Evolutionary conservation across 495 filamentous ascomycete genomes (phyloP), one percentile per base, ranked within the genome.

Genomic region (Venustampulla echinocandica): DNA sequence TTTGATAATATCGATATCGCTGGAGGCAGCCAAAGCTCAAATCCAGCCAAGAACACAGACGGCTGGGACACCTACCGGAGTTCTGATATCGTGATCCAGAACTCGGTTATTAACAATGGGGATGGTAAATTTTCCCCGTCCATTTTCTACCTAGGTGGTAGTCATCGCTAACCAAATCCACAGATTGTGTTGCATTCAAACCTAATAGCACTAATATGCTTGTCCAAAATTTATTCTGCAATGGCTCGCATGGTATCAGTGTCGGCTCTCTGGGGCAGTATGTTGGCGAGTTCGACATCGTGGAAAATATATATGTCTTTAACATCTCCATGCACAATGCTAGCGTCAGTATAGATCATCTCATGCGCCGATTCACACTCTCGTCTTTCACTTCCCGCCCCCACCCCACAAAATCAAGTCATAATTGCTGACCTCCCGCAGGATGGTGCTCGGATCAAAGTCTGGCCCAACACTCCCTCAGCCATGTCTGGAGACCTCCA

Each of bases 171-270:
- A 53, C 61, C 22, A 52, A 41, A 2, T 37, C 15, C 28, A 47
- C 22, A 68, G 74, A 86, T 56, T 86, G 81, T 49, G 81, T 86
- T n/a, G 79, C 79, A 10, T 85, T 86, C 71, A 86, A 87, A 60
- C 82, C 82, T 1, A 86, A 86, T 60, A 79, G 71, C 59, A 84
- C 80, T n/a, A 69, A 86, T 44, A 79, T 87, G 43, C 64, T 87
- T 4, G 75, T 86, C 14, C 80, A 85, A 59, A 81, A 81, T 46
- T 58, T 87, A 15, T 65, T 68, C 44, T 87, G 83, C 63, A 81
- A 80, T 46, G 83, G 83, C 37, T 84, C 79, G 10, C 81, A 85
- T 59, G 81, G 81, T n/a, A 83, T 84, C 52, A 79, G 73, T 13
- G 79, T 85, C 28, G 81, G 81, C 17, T 80, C 75, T 14, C 68